Evolutionary conservation across 805 yeast species (phyloP), one percentile per base, ranked within the genome.

Genomic region (Wickerhamiella slavikovae): DNA sequence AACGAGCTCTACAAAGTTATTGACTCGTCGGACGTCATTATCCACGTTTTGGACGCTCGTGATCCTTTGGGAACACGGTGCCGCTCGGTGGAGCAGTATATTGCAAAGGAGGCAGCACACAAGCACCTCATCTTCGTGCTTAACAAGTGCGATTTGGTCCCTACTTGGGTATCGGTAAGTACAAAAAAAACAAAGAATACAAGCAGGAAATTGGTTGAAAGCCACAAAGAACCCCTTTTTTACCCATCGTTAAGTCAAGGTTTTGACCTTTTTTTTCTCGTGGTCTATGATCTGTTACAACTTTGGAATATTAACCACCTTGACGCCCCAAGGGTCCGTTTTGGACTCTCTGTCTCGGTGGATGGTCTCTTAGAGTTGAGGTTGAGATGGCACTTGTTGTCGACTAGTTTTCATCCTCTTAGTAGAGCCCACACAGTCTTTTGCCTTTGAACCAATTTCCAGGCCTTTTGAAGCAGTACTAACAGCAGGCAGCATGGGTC

Each of bases 111-210:
- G 57, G 82, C 92, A 48, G 79, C 96, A 10, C 98, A 89, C 51
- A 85, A 85, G 57, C 98, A 89, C 62, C 63, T 85, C 59, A 75
- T 85, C 41, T 83, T 75, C 50, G 93, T 89, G 33, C 60, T 85
- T 56, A 85, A 85, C 67, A 85, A 85, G 64, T 83, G 95, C 67
- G 98, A 85, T 62, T 69, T 85, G 47, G 94, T 85, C 30, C 98
- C 98, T 39, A 85, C 94, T 27, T 85, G 96, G 95, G 95, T 80
- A 47, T 95, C 96, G 47, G 96, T 83, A 80, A 67, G 96, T 82
- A 41, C 29, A 10, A 15, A 27, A 14, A 54, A 49, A n/a, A 33
- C 31, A 23, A 30, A 30, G 38, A 5, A 14, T 19, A 14, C 55
- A 49, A 33, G 31, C 24, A 29, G 29, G 39, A 37, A 35, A 34